phyloP scores from a whole-genome alignment of 2,329 filamentous ascomycete genomes.

The Colletotrichum salicis region DNA sequence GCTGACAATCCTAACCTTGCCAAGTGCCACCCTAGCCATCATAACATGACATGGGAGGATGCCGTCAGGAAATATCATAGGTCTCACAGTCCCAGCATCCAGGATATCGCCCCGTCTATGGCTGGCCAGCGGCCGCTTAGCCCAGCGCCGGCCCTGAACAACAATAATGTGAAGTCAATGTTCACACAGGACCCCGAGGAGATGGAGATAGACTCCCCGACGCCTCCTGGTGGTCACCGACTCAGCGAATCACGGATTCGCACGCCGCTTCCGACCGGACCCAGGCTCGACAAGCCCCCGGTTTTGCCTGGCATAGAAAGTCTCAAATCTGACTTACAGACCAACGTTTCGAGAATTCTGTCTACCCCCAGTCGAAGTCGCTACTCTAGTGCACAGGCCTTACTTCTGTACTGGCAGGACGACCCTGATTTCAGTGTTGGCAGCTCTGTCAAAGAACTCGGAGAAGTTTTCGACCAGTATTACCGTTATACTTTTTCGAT shows the following conservation, averaged over 20 bases:
- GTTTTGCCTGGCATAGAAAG: slow-evolving; percentile 62
- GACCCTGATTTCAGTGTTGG: slow-evolving; percentile 55
- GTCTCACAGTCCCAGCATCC: slow-evolving; percentile 61
- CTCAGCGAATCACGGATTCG: slow-evolving; percentile 62
- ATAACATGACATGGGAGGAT: slow-evolving; percentile 71
- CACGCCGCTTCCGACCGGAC: slow-evolving; percentile 66
- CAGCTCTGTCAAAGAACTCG: slow-evolving; percentile 57
- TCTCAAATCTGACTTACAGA: slow-evolving; percentile 64
- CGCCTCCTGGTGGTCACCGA: slow-evolving; percentile 49
- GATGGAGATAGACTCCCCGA: slow-evolving; percentile 66
- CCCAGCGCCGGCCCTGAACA: slow-evolving; percentile 51
- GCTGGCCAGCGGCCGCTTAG: slow-evolving; percentile 58
- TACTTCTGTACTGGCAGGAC: slow-evolving; percentile 68
- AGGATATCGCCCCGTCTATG: slow-evolving; percentile 58
- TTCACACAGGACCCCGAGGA: slow-evolving; percentile 60
- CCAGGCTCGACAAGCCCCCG: slow-evolving; percentile 62
- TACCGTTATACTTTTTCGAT: slow-evolving; percentile 63
- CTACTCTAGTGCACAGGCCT: slow-evolving; percentile 62
- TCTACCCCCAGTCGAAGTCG: slow-evolving; percentile 62
- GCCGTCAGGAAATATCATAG: slow-evolving; percentile 64
- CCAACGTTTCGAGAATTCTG: slow-evolving; percentile 59
- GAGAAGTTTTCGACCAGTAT: slow-evolving; percentile 60
- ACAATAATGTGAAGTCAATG: slow-evolving; percentile 49
- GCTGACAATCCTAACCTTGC: slow-evolving; percentile 29
- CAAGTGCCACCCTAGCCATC: slow-evolving; percentile 69